Base-by-base conservation (phyloP, 2,329 filamentous ascomycete genomes). In the Fusarium compactum region DNA sequence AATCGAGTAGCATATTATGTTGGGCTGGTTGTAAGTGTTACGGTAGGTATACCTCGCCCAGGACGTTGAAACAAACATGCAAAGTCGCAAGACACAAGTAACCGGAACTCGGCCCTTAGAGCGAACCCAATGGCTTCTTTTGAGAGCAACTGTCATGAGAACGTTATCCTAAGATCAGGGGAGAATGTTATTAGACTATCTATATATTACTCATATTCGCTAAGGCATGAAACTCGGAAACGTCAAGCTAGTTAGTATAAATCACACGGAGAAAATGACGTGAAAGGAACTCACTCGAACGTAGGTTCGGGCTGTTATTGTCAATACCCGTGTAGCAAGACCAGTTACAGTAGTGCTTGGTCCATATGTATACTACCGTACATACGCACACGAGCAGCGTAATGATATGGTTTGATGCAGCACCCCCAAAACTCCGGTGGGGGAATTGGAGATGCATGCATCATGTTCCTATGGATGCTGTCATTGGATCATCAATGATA, bases 401-500 rank as follows among this genome's bases (percentile, higher is more conserved):
- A 16, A 6, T 24, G 15, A 10, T 29, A 20, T 10, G 20, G n/a
- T 27, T 53, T 8, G 32, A 29, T 43, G 50, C 7, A 43, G 14
- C 41, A 6, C 14, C 41, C 50, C n/a, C 16, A 27, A 8, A 40
- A 18, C 29, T 57, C 61, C 61, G 59, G 61, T 34, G 61, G 61
- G 59, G 61, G 20, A 58, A 16, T 38, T 53, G 24, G 50, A 43
- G 22, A 34, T 27, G 27, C 54, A 57, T 40, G 34, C 16, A 24
- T 47, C 20, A 15, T 52, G 30, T 20, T 29, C 34, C 16, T 18
- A 18, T 38, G 20, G 11, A 64, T 44, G 18, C n/a, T 58, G 43
- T 27, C 59, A 58, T 63, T 62, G 60, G 47, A 46, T 63, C 25
- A 10, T 48, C 34, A 25, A 43, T 12, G 38, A 18, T 62, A 51